Percentiles rank a stretch among this genome's conserved stretches.
phyloP scores from a whole-genome alignment of 1,284 basidiomycete genomes.

The Hemileia vastatrix region DNA sequence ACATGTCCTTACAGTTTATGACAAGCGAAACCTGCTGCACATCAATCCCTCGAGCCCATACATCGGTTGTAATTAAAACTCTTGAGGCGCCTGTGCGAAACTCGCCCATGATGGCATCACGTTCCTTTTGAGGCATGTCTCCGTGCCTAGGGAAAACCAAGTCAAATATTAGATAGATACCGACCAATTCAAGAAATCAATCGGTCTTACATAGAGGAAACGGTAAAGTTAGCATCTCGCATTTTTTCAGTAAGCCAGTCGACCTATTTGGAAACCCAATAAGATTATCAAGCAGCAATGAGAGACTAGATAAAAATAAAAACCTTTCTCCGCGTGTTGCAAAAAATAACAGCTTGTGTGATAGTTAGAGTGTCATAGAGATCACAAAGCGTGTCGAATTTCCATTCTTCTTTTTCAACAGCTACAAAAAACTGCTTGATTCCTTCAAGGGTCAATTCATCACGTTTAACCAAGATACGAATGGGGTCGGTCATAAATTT shows the following conservation, averaged over 20 bases:
- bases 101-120: constrained; percentile 39
- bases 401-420: constrained; percentile 40
- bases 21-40: constrained; percentile 38
- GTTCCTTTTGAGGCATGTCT: constrained; percentile 38
- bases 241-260: constrained; percentile 45
- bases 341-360: constrained; percentile 45
- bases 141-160: constrained; percentile 32
- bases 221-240: constrained; percentile 42
- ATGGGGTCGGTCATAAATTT: constrained; percentile 40
- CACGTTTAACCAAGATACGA: constrained; percentile 45
- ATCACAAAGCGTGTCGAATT: constrained; percentile 38
- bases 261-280: constrained; percentile 19
- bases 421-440: constrained; percentile 41
- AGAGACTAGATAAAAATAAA: not conserved
- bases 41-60: constrained; percentile 37
- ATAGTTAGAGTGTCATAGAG: constrained; percentile 39
- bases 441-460: constrained; percentile 41
- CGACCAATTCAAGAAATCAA: not conserved
- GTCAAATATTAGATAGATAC: not conserved
- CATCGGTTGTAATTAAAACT: constrained; percentile 38
- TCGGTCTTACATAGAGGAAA: constrained; percentile 41
- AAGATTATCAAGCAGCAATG: not conserved
- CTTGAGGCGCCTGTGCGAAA: constrained; percentile 34
- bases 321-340: constrained; percentile 39
- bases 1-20: constrained; percentile 37